phyloP scores from a whole-genome alignment of 2,329 filamentous ascomycete genomes.

The Orbilia oligospora region DNA sequence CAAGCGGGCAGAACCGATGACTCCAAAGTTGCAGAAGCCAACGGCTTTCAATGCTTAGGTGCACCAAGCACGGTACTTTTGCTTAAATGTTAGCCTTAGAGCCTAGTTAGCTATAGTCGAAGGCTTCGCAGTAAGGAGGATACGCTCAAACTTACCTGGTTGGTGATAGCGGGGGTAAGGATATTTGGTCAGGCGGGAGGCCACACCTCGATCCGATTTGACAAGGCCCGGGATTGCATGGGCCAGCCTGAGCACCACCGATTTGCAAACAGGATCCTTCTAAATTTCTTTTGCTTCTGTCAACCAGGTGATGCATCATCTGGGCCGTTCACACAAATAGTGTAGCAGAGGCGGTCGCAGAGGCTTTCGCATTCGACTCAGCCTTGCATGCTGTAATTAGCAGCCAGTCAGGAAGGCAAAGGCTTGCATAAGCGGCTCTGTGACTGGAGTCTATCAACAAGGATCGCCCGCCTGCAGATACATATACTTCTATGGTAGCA shows the following conservation, averaged over 20 bases:
- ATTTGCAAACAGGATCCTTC: slow-evolving; percentile 11
- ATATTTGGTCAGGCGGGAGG: slow-evolving; percentile 44
- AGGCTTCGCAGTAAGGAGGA: background rate
- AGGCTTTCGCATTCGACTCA: slow-evolving; percentile 44
- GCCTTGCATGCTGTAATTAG: slow-evolving; percentile 53
- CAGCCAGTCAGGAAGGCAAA: slow-evolving; percentile 35
- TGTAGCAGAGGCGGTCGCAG: slow-evolving; percentile 11
- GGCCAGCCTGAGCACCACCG: background rate
- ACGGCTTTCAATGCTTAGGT: background rate
- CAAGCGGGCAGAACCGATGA: slow-evolving; percentile 51
- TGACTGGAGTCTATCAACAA: slow-evolving; percentile 18
- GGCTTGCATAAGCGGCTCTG: background rate
- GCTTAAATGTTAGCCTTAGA: slow-evolving; percentile 41
- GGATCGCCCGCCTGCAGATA: slow-evolving; percentile 28
- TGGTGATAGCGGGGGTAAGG: slow-evolving; percentile 27
- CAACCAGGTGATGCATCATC: slow-evolving; percentile 15
- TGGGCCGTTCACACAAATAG: background rate
- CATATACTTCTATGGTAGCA: slow-evolving; percentile 34
- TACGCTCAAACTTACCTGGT: slow-evolving; percentile 15
- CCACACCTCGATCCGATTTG: slow-evolving; percentile 46
- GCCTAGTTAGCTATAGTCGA: background rate
- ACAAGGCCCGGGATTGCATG: slow-evolving; percentile 5
- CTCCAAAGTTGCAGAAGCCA: slow-evolving; percentile 33
- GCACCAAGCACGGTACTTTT: slow-evolving; percentile 26
- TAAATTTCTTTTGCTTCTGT: slow-evolving; percentile 14